Evolutionary conservation across 1,284 basidiomycete genomes (phyloP).

Genomic region (Heterobasidion irregulare): DNA sequence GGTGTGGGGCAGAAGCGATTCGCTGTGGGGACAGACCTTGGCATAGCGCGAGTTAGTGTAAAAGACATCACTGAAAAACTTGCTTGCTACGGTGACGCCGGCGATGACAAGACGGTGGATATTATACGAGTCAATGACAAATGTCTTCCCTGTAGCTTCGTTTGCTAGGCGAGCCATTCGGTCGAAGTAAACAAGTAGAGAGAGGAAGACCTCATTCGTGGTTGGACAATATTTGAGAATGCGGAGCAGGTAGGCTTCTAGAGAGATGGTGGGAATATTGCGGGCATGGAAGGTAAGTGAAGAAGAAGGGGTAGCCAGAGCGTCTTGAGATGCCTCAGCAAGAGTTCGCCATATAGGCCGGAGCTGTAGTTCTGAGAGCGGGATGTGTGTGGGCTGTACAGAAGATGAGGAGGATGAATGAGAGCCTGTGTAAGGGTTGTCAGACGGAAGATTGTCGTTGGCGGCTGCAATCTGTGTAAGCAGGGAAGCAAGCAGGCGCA

Average conservation of each 20-base stretch:
- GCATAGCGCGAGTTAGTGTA: conserved; percentile 99
- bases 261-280: conserved; percentile 26
- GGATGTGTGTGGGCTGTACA: conserved; percentile 10
- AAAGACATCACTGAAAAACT: conserved; percentile 98
- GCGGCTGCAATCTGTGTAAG: conserved; percentile 89
- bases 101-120: conserved; percentile 93
- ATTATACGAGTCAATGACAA: conserved; percentile 96
- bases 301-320: conserved; percentile 74
- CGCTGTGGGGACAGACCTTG: conserved; percentile 61
- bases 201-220: conserved; percentile 95
- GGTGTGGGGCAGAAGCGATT: background rate
- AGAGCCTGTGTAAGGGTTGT: conserved; percentile 6
- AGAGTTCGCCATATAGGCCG: conserved; percentile 53
- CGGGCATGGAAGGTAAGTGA: conserved; percentile 64
- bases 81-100: conserved; percentile 95
- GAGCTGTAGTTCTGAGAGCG: conserved; percentile 21
- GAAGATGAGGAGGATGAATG: background rate
- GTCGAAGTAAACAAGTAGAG: conserved; percentile 94
- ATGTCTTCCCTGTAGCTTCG: conserved; percentile 63
- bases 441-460: conserved; percentile 60
- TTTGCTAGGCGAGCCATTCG: conserved; percentile 70
- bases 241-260: conserved; percentile 90
- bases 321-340: conserved; percentile 73
- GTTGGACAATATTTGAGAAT: conserved; percentile 99
- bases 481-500: conserved; percentile 84